Evolutionary conservation across 1,284 basidiomycete species (phyloP).

Genomic region (Sparassis latifolia): DNA sequence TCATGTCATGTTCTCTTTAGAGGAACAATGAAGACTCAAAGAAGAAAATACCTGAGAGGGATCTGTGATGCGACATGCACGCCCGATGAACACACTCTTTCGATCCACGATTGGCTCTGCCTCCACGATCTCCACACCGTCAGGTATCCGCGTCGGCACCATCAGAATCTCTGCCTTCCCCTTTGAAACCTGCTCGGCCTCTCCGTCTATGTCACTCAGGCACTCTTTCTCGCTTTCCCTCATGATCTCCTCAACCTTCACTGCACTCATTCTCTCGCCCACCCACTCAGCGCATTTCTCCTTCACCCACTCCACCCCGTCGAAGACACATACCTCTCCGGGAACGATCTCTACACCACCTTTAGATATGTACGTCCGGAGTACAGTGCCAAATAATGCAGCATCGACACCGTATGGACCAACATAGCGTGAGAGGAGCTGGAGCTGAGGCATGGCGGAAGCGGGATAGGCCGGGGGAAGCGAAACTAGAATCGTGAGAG

Average conservation of each 20-base stretch:
- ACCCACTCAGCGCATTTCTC: conserved; percentile 70
- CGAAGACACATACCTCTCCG: conserved; percentile 81
- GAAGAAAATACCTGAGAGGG: conserved; percentile 57
- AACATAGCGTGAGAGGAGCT: conserved; percentile 82
- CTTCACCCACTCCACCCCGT: conserved; percentile 77
- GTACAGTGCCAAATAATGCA: conserved; percentile 66
- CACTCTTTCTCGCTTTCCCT: conserved; percentile 42
- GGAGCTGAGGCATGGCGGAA: conserved; percentile 70
- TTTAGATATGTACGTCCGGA: conserved; percentile 77
- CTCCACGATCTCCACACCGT: conserved; percentile 56
- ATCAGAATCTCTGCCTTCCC: conserved; percentile 1
- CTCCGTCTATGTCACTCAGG: conserved; percentile 11
- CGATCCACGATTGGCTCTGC: conserved; percentile 78
- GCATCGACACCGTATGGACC: conserved; percentile 73
- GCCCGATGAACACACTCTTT: conserved; percentile 79
- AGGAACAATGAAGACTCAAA: not conserved
- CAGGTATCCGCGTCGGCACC: conserved; percentile 35
- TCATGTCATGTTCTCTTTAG: not conserved
- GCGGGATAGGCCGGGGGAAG: conserved; percentile 69
- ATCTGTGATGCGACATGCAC: conserved; percentile 73
- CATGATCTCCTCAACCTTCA: conserved; percentile 48
- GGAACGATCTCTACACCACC: conserved; percentile 70
- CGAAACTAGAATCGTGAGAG: conserved; percentile 64
- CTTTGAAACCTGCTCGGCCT: conserved; percentile 3
- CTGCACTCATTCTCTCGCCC: conserved; percentile 49